These are phyloP conservation scores for Stipa capillata DNA, from an alignment of 176 grass and related monocot genomes.

Conservation along the genomic window DNA sequence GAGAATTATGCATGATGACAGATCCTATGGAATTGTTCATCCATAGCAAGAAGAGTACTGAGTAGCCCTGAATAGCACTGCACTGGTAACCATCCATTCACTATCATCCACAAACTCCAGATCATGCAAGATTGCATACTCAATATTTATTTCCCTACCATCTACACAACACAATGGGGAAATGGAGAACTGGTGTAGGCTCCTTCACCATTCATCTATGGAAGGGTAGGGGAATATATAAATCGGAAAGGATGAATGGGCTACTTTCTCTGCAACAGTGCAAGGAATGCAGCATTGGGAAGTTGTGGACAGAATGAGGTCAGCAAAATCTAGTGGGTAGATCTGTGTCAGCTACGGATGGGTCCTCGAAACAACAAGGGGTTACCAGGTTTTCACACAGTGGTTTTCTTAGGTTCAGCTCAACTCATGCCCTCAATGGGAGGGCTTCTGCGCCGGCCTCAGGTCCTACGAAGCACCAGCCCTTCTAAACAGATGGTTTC, in stretches of 20 bases:
- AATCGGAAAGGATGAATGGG: neutral
- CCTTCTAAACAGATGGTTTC: too few relatives aligned
- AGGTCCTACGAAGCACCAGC: too few relatives aligned
- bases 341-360: constrained; percentile 41
- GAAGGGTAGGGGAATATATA: too few relatives aligned
- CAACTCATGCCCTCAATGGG: too few relatives aligned
- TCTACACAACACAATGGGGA: neutral
- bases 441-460: too few relatives aligned
- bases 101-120: neutral
- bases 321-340: constrained; percentile 74
- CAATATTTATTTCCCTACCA: neutral
- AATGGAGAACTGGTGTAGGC: neutral
- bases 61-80: too few relatives aligned
- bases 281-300: constrained; percentile 24
- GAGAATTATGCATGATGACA: too few relatives aligned
- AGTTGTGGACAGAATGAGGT: constrained; percentile 33
- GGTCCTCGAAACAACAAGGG: neutral
- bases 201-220: neutral
- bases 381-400: neutral
- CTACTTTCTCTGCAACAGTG: constrained; percentile 15
- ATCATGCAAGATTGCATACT: neutral
- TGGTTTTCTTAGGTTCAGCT: neutral
- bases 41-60: too few relatives aligned
- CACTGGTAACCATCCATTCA: too few relatives aligned
- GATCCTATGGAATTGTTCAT: too few relatives aligned